A percentile compares a stretch with the other conserved stretches of the same genome.
These are phyloP conservation scores for Penicillium herquei DNA, from an alignment of 495 filamentous ascomycete genomes.

Conservation along the genomic window DNA sequence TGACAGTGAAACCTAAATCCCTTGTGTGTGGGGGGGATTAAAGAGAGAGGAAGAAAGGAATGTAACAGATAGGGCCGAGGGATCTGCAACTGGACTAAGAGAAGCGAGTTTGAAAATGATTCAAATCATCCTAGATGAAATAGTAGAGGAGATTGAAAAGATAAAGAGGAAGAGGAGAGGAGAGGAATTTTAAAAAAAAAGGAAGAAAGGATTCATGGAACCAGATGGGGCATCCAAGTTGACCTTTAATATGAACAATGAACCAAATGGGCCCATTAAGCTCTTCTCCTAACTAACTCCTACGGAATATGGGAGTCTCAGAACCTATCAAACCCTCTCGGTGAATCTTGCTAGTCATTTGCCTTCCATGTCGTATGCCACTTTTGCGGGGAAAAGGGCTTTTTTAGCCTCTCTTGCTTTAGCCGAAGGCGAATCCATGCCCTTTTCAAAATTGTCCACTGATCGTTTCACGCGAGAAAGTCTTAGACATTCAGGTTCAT, in stretches of 20 bases:
- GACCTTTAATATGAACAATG: too few species aligned
- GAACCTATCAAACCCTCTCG: background rate
- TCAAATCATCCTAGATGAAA: background rate
- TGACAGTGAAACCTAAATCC: too few species aligned
- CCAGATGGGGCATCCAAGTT: background rate
- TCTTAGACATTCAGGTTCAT: too few species aligned
- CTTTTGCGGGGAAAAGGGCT: conserved; percentile 16
- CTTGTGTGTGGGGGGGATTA: background rate
- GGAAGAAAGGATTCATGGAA: background rate
- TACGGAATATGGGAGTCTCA: background rate
- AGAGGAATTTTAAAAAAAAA: background rate
- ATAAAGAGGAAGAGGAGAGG: background rate
- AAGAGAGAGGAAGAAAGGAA: background rate
- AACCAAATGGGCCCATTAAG: background rate
- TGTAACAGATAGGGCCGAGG: background rate
- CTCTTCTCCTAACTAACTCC: background rate
- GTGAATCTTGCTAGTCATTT: background rate
- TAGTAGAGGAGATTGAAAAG: background rate
- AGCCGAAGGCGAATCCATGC: conserved; percentile 4
- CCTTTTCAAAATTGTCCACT: background rate
- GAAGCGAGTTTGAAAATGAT: background rate
- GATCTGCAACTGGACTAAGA: background rate
- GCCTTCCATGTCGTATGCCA: background rate
- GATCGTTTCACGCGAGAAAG: too few species aligned
- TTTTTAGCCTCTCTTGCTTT: background rate